Evolutionary conservation across 345 rosid species (phyloP), one percentile per base, ranked within the genome.

Genomic region (Eucalyptus sp.): DNA sequence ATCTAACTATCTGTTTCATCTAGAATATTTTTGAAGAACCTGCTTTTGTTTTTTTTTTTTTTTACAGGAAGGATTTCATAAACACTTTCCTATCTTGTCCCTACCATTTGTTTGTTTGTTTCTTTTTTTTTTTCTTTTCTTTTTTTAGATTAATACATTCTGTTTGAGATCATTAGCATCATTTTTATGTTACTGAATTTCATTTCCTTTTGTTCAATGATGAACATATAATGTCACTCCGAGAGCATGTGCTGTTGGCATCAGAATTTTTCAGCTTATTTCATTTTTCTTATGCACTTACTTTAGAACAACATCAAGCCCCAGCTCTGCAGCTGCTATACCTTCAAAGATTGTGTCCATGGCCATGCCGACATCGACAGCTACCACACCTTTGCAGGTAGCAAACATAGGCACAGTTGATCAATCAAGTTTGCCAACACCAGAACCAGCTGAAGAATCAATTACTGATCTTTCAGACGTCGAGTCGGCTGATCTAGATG

Each of bases 321-420:
- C 89, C 81, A 92, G 91, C 83, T 86, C 94, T 81, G 89, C 95
- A 44, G 48, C 98, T 90, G 86, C 94, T 88, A 62, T 94, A 83
- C 98, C 99, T 60, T 98, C 96, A 91, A 99, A 95, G 92, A 96
- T 97, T 46, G 93, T 94, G 51, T 68, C 79, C 37, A 66, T 66
- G 79, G 43, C 22, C 43, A 71, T 71, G 81, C 27, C 25, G 8
- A 37, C 81, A 71, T 33, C 46, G 1, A 37, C 81, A 33, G 25
- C 81, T 33, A 17, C 46, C 44, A 71, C 44, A 37, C 44, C 44
- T 37, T 71, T 18, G 44, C 81, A 71, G 44, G 81, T 18, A 71
- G 14, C 44, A 71, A 66, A 31, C 41, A 37, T 37, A 37, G 81
- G 44, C 7, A 3, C 81, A 18, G 46, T 37, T 37, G 81, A 71